These are phyloP conservation scores for Chlorencoelia australis DNA, from an alignment of 2,329 filamentous ascomycete genomes.

Conservation along the genomic window DNA sequence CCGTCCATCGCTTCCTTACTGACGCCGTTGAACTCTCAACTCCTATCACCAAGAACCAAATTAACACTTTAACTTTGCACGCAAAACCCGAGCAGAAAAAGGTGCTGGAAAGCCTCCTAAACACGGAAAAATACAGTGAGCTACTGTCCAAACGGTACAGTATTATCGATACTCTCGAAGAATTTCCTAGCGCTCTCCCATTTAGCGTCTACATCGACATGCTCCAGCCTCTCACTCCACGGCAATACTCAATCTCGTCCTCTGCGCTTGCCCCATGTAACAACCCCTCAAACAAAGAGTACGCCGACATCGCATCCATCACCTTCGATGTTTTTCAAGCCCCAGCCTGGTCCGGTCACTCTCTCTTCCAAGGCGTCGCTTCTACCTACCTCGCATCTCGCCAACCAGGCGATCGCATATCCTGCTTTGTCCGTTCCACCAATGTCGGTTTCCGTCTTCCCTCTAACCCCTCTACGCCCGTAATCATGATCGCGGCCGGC, in stretches of 20 bases:
- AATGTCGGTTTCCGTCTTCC: slow-evolving; percentile 24
- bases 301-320: slow-evolving; percentile 54
- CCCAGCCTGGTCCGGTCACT: slow-evolving; percentile 30
- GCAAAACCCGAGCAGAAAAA: neutral
- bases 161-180: slow-evolving; percentile 59
- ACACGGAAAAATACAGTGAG: neutral
- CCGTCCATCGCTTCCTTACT: neutral
- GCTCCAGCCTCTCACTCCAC: slow-evolving; percentile 65
- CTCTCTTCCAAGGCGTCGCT: slow-evolving; percentile 35
- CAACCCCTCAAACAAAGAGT: slow-evolving; percentile 21
- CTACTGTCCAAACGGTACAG: slow-evolving; percentile 37
- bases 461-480: slow-evolving; percentile 21
- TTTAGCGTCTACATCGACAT: slow-evolving; percentile 60
- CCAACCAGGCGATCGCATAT: slow-evolving; percentile 29
- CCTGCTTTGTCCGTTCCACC: slow-evolving; percentile 32
- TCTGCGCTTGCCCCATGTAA: slow-evolving; percentile 43
- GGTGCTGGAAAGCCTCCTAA: neutral
- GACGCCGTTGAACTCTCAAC: slow-evolving; percentile 2
- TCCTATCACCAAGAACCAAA: slow-evolving; percentile 4
- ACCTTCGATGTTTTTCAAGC: slow-evolving; percentile 49
- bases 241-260: slow-evolving; percentile 74
- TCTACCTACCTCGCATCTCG: slow-evolving; percentile 37
- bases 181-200: slow-evolving; percentile 49
- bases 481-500: slow-evolving; percentile 26
- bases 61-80: neutral